Evolutionary conservation across 2,329 filamentous ascomycete species (phyloP).

Genomic region (Kalmusia sp.): DNA sequence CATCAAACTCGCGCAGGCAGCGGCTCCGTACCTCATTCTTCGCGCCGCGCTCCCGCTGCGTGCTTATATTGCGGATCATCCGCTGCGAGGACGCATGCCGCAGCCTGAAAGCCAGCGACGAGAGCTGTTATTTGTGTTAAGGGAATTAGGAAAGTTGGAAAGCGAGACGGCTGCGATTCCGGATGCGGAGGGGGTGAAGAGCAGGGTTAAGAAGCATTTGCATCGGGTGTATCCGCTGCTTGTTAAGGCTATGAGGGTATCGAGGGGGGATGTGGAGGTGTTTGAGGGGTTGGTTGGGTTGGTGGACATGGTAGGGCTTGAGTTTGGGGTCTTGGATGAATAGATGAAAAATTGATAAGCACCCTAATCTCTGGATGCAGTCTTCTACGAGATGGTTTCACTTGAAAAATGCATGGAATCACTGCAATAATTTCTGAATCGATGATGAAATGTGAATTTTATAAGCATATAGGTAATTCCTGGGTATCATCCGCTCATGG

Average conservation of each 20-base stretch:
- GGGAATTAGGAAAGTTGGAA: conserved; percentile 69
- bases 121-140: conserved; percentile 77
- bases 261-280: conserved; percentile 69
- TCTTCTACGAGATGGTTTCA: too few species aligned
- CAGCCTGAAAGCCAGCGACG: conserved; percentile 81
- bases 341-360: too few species aligned
- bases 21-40: conserved; percentile 82
- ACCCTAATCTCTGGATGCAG: too few species aligned
- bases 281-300: conserved; percentile 51
- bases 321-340: conserved; percentile 41
- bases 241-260: conserved; percentile 67
- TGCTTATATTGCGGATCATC: conserved; percentile 88
- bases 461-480: not conserved
- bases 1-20: conserved; percentile 73
- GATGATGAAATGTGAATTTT: not conserved
- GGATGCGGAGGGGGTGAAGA: conserved; percentile 39
- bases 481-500: conserved; percentile 8
- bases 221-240: conserved; percentile 81
- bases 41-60: conserved; percentile 82
- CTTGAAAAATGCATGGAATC: too few species aligned
- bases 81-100: conserved; percentile 84
- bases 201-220: conserved; percentile 71
- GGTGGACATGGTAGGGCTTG: conserved; percentile 49
- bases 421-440: not conserved
- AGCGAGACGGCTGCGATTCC: conserved; percentile 76